Evolutionary conservation across 2,329 filamentous ascomycete genomes (phyloP), one percentile per base, ranked within the genome.

Genomic region (Conoideocrella luteorostrata): DNA sequence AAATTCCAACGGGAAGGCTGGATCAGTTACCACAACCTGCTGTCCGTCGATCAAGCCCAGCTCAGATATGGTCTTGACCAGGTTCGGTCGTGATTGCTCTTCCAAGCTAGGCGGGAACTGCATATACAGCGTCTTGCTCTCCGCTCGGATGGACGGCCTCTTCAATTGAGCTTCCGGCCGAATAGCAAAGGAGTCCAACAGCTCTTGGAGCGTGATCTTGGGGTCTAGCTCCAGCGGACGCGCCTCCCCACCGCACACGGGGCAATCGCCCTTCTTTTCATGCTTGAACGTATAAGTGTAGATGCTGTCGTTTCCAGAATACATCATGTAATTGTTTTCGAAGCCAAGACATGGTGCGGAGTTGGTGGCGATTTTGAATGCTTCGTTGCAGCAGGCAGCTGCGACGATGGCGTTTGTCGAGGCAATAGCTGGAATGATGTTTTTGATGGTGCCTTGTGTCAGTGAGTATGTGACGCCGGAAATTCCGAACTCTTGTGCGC

Each of bases 281-380:
- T 95, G 89, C 57, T 89, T 84, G 63, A 97, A 98, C 0, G 93
- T 98, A 65, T 95, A 96, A 0, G 93, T 98, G 70, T 98, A 98
- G 52, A 98, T 85, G 52, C 86, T 79, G 58, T 95, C 91, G 58
- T 97, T 90, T 37, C 94, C 93, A 11, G 88, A 95, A 65, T 98
- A 98, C 87, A 96, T 95, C 90, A 97, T 97, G 69, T 98, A 98
- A 63, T 95, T 95, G 44, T 84, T 84, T 35, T 84, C 81, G 50
- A 80, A 73, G 11, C 85, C 86, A 13, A 98, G 73, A 50, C 82
- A 84, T 0, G 91, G 88, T 24, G 91, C 93, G 29, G 84, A 80
- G 39, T 76, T 80, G 12, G 88, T 95, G 33, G 85, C 86, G 50
- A 98, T 87, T 68, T 98, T 98, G 68, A 97, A 82, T 2, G 90